Evolutionary conservation across 768 basidiomycete species (phyloP), one percentile per base, ranked within the genome.

Genomic region (Baorangia bicolor): DNA sequence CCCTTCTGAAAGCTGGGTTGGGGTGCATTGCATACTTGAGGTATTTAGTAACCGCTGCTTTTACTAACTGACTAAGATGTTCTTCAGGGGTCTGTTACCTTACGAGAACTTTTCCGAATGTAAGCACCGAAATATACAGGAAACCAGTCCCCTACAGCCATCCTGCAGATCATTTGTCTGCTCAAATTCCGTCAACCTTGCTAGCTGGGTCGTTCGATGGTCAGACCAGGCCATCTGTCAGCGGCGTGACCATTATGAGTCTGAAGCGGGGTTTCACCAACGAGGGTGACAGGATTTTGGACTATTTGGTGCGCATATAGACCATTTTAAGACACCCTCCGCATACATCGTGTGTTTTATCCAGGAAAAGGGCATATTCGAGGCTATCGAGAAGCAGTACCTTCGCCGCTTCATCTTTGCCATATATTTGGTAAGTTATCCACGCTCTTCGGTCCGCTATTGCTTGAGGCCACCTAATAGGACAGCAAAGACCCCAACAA

Each of bases 401-500:
- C 81, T 95, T 43, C 84, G 83, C 45, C 90, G 87, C 63, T 92
- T 92, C 69, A 86, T 93, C 49, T 91, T 94, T 61, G 92, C 86
- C 7, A 82, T 94, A 49, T 94, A 92, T 66, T 73, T 94, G 55
- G 93, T 93, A 52, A 56, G 82, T 72, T 33, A 12, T 14, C 25
- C 23, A 13, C 16, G 3, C 14, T 45, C 25, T 51, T 43, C 12
- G 20, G 45, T 12, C 42, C 5, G 14, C 14, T n/a, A 23, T 33
- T 52, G 9, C 49, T 38, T 39, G 31, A 64, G 47, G 44, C 16
- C 6, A n/a, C 31, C 20, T 18, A 35, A 58, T 42, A 94, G 92
- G 92, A 95, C 64, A 84, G 77, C 54, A 83, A 89, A 58, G 88
- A 95, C 70, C 93, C 93, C 0, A 90, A 81, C 63, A 93, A 94